A percentile compares a stretch with the other conserved stretches of the same genome.
Conservation (phyloP, 2,329 filamentous ascomycete genomes). For the Periconia sp. region DNA sequence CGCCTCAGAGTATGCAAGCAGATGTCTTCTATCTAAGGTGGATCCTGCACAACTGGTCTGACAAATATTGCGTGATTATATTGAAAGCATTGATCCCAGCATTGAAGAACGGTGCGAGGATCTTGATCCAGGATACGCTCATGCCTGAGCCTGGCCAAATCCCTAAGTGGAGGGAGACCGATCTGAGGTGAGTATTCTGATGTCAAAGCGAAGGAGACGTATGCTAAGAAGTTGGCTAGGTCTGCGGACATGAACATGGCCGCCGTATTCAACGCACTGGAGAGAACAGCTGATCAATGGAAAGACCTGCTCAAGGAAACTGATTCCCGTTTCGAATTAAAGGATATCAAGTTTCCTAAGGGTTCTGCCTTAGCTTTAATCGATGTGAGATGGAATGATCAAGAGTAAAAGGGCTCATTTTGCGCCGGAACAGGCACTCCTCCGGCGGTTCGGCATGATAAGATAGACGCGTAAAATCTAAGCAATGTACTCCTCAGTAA, state of each 20-base stretch:
- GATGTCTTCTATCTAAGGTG: conserved; percentile 43
- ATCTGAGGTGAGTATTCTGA: conserved; percentile 23
- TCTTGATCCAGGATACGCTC: conserved; percentile 41
- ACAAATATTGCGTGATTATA: conserved; percentile 18
- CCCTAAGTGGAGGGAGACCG: conserved; percentile 9
- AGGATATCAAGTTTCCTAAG: background rate
- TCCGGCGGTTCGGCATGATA: too few relatives aligned
- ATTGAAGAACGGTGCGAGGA: conserved; percentile 7
- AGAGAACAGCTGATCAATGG: background rate
- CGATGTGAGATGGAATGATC: conserved; percentile 1
- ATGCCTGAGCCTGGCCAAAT: conserved; percentile 15
- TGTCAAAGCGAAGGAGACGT: too few relatives aligned
- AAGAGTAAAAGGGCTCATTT: too few relatives aligned
- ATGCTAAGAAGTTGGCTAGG: too few relatives aligned
- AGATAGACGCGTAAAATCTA: too few relatives aligned
- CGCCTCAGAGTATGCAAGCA: conserved; percentile 22
- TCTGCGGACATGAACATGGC: background rate
- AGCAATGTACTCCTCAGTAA: too few relatives aligned
- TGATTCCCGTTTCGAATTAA: background rate
- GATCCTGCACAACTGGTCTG: conserved; percentile 47
- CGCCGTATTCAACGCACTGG: background rate
- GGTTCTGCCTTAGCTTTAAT: background rate
- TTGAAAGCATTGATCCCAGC: conserved; percentile 6
- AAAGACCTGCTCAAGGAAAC: background rate
- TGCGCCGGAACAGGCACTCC: too few relatives aligned